Evolutionary conservation across 2,329 filamentous ascomycete species (phyloP).

Genomic region (Colletotrichum trifolii): DNA sequence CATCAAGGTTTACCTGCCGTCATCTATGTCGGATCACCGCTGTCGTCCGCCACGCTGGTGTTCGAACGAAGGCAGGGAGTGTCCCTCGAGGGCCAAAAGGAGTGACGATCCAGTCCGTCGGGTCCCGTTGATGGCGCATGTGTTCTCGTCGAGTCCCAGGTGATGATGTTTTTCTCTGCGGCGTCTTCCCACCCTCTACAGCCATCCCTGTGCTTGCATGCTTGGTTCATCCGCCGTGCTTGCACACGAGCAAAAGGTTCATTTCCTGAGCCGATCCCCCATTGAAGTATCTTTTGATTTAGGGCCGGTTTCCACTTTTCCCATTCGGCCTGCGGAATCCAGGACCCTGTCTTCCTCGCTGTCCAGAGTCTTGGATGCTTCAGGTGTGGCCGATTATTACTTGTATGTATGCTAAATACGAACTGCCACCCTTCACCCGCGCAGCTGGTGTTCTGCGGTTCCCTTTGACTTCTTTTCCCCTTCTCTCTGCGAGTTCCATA

Average conservation of each 20-base stretch:
- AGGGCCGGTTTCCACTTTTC: conserved; percentile 35
- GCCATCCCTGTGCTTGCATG: conserved; percentile 1
- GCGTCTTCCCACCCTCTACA: conserved; percentile 3
- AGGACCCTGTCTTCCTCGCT: conserved; percentile 13
- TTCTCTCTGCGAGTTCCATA: not conserved
- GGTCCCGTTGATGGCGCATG: no score
- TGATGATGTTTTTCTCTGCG: not conserved
- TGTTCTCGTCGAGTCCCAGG: not conserved
- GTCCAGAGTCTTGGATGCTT: conserved; percentile 28
- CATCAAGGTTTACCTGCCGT: conserved; percentile 14
- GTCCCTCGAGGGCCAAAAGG: not conserved
- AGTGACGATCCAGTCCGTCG: conserved; percentile 9
- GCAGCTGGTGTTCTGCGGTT: conserved; percentile 15
- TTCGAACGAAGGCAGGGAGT: conserved; percentile 8
- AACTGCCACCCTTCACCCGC: conserved; percentile 4
- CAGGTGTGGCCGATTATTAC: conserved; percentile 17
- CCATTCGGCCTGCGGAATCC: conserved; percentile 12
- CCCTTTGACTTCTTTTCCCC: conserved; percentile 14
- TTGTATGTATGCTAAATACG: conserved; percentile 4
- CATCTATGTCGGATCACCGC: conserved; percentile 18
- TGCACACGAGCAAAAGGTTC: conserved; percentile 9
- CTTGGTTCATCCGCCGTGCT: not conserved
- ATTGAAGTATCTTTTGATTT: conserved; percentile 15
- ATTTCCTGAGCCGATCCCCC: conserved; percentile 30
- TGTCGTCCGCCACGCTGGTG: conserved; percentile 18